Percentiles rank a stretch among this genome's conserved stretches.
Evolutionary conservation across 2,329 filamentous ascomycete genomes (phyloP).

Genomic region (Truncatella angustata): DNA sequence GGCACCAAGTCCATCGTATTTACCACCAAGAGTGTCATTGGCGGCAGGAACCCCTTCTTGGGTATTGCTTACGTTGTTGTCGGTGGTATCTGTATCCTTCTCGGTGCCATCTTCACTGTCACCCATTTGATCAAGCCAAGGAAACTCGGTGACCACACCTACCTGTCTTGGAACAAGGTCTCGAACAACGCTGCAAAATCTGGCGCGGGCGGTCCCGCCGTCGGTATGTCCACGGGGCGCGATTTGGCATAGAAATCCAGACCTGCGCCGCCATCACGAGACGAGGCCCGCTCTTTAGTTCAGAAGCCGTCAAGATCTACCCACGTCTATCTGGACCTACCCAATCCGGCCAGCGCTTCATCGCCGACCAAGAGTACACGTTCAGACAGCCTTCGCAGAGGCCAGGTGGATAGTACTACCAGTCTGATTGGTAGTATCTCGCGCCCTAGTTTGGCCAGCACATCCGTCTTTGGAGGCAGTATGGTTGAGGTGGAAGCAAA

Average conservation of each 20-base stretch:
- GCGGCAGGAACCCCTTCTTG: constrained; percentile 91
- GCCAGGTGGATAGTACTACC: constrained; percentile 4
- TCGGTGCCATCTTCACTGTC: constrained; percentile 84
- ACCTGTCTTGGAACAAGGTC: constrained; percentile 86
- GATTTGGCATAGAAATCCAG: constrained; percentile 37
- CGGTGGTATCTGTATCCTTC: constrained; percentile 85
- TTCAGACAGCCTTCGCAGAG: not conserved
- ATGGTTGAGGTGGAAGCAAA: constrained; percentile 1
- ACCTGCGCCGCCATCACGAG: constrained; percentile 6
- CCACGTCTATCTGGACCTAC: not conserved
- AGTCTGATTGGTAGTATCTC: constrained; percentile 8
- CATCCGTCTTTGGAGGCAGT: constrained; percentile 8
- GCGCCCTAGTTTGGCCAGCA: constrained; percentile 3
- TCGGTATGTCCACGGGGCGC: constrained; percentile 54
- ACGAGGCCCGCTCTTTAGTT: constrained; percentile 7
- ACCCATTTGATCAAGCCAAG: constrained; percentile 89
- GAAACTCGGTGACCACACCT: constrained; percentile 98
- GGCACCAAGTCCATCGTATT: constrained; percentile 90
- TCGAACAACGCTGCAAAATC: constrained; percentile 69
- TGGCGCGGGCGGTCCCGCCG: constrained; percentile 36
- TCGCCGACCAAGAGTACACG: not conserved
- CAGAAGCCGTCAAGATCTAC: not conserved
- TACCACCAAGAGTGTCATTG: constrained; percentile 87
- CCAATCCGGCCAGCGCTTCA: not conserved
- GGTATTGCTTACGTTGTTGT: constrained; percentile 96